Conservation (phyloP, 2,329 filamentous ascomycete genomes). For the Aspergillus alliaceus region DNA sequence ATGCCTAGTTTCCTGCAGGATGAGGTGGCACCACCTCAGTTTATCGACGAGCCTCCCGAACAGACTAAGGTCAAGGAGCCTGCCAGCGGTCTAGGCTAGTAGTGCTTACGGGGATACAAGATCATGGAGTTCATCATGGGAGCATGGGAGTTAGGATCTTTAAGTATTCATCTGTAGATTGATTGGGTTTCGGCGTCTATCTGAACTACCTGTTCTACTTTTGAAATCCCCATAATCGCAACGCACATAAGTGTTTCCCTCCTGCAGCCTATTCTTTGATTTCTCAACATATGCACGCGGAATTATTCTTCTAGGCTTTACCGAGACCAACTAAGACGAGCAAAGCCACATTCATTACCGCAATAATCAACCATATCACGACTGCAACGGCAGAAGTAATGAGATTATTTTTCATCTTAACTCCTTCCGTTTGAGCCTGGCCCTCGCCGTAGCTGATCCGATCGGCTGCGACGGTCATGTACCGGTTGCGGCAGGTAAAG, state of each 20-base stretch:
- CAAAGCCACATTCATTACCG: constrained; percentile 76
- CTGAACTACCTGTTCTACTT: neutral
- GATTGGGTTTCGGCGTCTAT: neutral
- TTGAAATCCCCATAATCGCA: neutral
- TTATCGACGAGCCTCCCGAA: constrained; percentile 88
- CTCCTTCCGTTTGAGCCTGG: constrained; percentile 28
- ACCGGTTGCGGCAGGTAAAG: constrained; percentile 76
- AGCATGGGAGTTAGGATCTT: constrained; percentile 19
- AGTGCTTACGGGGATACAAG: constrained; percentile 2
- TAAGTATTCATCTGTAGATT: neutral
- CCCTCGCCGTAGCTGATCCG: constrained; percentile 33
- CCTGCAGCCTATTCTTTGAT: neutral
- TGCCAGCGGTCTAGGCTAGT: constrained; percentile 48
- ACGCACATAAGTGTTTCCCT: neutral
- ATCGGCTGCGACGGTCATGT: constrained; percentile 69
- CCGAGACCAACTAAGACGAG: constrained; percentile 65
- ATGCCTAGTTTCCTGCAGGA: constrained; percentile 88
- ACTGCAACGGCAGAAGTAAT: constrained; percentile 58
- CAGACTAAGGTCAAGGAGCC: constrained; percentile 78
- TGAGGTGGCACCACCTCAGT: constrained; percentile 76
- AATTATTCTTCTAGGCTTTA: constrained; percentile 37
- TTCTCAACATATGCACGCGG: neutral
- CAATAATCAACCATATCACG: constrained; percentile 71
- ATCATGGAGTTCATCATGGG: constrained; percentile 12
- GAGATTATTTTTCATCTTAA: constrained; percentile 74